These are phyloP conservation scores for Pycnococcus provasolii DNA, from an alignment of 139 green algal genomes.

Conservation along the genomic window DNA sequence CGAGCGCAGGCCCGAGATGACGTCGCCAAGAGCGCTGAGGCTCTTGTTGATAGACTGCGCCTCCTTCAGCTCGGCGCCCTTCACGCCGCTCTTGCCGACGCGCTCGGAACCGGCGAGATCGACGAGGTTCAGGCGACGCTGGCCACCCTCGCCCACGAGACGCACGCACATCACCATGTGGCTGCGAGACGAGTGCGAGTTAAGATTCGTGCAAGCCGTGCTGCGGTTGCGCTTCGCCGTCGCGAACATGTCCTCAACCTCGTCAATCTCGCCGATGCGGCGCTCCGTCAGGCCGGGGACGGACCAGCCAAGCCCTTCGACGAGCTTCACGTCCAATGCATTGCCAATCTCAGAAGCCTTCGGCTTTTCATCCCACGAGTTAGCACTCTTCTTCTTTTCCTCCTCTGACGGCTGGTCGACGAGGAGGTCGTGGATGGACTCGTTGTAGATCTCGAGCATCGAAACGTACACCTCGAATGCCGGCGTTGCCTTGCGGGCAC, in stretches of 20 bases:
- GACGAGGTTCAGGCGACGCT: slow-evolving; percentile 69
- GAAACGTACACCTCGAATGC: slow-evolving; percentile 63
- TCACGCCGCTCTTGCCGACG: slow-evolving; percentile 46
- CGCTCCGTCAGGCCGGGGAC: slow-evolving; percentile 25
- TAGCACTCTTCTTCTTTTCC: too few species aligned
- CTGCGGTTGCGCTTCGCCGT: background rate
- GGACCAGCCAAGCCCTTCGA: background rate
- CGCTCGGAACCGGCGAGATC: slow-evolving; percentile 86
- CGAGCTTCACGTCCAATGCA: too few species aligned
- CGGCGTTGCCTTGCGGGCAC: too few species aligned
- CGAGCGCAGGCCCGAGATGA: slow-evolving; percentile 42
- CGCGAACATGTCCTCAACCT: slow-evolving; percentile 40
- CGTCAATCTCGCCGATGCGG: slow-evolving; percentile 7
- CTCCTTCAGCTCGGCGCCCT: slow-evolving; percentile 76
- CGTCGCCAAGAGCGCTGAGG: slow-evolving; percentile 58
- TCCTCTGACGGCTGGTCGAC: background rate
- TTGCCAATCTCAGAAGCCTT: too few species aligned
- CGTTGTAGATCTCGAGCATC: slow-evolving; percentile 97
- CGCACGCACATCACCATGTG: slow-evolving; percentile 29
- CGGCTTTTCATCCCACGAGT: too few species aligned
- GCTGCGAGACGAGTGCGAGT: slow-evolving; percentile 31
- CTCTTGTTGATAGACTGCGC: slow-evolving; percentile 76
- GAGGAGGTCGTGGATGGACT: slow-evolving; percentile 64
- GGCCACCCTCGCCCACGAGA: slow-evolving; percentile 12
- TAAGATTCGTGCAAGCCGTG: slow-evolving; percentile 23